Base-by-base conservation (phyloP, 78 protist species). In the Chrysochromulina parva region DNA sequence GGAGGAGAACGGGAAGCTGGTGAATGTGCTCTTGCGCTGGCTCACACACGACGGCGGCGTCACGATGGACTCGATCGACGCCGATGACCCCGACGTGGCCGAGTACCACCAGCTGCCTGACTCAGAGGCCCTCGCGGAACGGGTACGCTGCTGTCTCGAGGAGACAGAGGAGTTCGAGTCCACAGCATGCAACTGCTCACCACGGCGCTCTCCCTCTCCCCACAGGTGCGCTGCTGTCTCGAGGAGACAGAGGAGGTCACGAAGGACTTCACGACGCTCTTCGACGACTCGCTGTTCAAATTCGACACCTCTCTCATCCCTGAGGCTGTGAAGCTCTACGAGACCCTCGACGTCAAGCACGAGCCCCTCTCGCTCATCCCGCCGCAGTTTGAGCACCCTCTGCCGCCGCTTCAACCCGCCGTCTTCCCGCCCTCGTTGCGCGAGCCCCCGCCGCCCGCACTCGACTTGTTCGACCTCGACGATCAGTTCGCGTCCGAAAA, bases 391-490 rank as follows among this genome's bases (percentile, higher is more conserved):
- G 94, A 95, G 78, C 60, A 92, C 2, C 96, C 97, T 11, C 94
- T 94, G 48, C 97, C 97, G 28, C 95, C 96, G 10, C 84, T 95
- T 11, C 85, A 50, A 16, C 96, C 96, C 11, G 95, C 96, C 3
- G 80, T 94, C 47, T 96, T 95, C 59, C 94, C 95, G 48, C 97
- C 97, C 13, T 74, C 91, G 13, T 65, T 93, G 62, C 54, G 94
- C 26, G 97, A 95, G 86, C 92, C 90, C n/a, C 89, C 94, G 0
- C 94, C 93, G 3, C 97, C 97, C 7, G 93, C 96, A 1, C 94
- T 97, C 22, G 98, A 97, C 66, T 78, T 95, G 48, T 97, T 95
- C 90, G 98, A 97, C 76, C 92, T 97, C 73, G 98, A 97, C 87
- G 96, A 92, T 1, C 91, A 93, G 52, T 97, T 96, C 74, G 95